Percentiles rank a stretch among this genome's conserved stretches.
These are phyloP conservation scores for Hibiscus mutabilis DNA, from an alignment of 345 rosid species.

Conservation along the genomic window DNA sequence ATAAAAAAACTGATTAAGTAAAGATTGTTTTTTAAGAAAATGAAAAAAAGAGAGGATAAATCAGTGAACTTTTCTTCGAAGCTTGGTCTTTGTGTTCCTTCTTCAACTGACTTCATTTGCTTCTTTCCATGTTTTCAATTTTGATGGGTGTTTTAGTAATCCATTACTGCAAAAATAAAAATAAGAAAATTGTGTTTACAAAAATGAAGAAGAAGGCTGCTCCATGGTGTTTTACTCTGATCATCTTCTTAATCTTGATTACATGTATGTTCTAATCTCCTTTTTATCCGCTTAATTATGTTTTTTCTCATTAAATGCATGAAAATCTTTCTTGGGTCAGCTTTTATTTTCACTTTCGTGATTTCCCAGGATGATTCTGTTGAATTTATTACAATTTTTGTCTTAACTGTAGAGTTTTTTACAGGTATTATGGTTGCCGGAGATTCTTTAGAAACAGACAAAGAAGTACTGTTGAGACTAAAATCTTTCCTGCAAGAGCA, in stretches of 20 bases:
- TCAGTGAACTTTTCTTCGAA: too few relatives aligned
- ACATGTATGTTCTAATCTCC: conserved; percentile 20
- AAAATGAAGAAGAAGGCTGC: conserved; percentile 8
- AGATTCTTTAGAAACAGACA: conserved; percentile 65
- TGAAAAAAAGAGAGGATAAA: too few relatives aligned
- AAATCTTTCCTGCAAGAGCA: conserved; percentile 39
- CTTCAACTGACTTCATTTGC: background rate
- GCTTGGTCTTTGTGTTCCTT: too few relatives aligned
- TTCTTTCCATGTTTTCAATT: conserved; percentile 6
- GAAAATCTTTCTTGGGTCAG: background rate
- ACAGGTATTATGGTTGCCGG: conserved; percentile 21
- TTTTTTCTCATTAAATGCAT: conserved; percentile 7
- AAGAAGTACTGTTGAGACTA: conserved; percentile 37
- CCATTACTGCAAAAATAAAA: background rate
- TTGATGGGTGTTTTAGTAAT: conserved; percentile 1
- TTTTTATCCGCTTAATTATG: background rate
- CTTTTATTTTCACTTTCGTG: background rate
- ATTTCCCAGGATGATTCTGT: conserved; percentile 9
- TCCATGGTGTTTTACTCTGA: conserved; percentile 21
- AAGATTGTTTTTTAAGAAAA: too few relatives aligned
- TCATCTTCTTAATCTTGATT: conserved; percentile 22
- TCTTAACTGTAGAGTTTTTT: background rate
- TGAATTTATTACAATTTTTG: background rate
- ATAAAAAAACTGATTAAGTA: too few relatives aligned
- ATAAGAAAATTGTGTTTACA: background rate